Evolutionary conservation across 768 basidiomycete genomes (phyloP).

Genomic region (Suillus plorans): DNA sequence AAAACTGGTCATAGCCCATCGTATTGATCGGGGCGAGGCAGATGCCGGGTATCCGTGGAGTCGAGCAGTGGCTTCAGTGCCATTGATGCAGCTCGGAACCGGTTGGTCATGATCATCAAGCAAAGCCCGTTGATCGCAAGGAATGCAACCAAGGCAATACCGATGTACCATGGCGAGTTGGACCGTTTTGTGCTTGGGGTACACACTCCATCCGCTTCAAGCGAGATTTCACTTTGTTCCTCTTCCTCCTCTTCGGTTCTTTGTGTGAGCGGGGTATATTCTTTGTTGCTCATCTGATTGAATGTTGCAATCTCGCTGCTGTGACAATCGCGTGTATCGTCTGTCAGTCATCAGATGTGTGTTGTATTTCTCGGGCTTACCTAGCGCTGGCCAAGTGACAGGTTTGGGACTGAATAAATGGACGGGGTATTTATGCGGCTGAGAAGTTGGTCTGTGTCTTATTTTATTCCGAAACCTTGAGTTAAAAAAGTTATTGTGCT

Average conservation of each 20-base stretch:
- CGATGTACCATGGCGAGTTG: slow-evolving; percentile 12
- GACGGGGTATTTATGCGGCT: slow-evolving; percentile 5
- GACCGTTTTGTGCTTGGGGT: not conserved
- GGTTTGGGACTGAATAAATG: not conserved
- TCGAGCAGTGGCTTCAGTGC: slow-evolving; percentile 17
- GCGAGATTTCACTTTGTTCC: slow-evolving; percentile 4
- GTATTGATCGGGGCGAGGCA: slow-evolving; percentile 30
- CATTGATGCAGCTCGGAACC: slow-evolving; percentile 18
- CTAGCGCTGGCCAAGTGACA: not conserved
- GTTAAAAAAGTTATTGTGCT: not conserved
- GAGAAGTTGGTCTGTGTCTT: not conserved
- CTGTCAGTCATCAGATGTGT: not conserved
- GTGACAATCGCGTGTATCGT: not conserved
- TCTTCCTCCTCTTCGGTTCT: slow-evolving; percentile 12
- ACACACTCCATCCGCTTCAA: not conserved
- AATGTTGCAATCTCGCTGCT: not conserved
- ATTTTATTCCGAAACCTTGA: not conserved
- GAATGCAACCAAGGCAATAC: slow-evolving; percentile 19
- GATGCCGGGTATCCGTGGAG: slow-evolving; percentile 24
- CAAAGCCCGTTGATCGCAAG: slow-evolving; percentile 25
- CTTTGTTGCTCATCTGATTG: slow-evolving; percentile 18
- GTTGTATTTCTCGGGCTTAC: not conserved
- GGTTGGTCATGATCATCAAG: slow-evolving; percentile 15
- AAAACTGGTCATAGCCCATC: slow-evolving; percentile 25
- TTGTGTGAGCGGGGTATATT: slow-evolving; percentile 13